phyloP scores from a whole-genome alignment of 768 basidiomycete genomes.

The Suillus alpinus region DNA sequence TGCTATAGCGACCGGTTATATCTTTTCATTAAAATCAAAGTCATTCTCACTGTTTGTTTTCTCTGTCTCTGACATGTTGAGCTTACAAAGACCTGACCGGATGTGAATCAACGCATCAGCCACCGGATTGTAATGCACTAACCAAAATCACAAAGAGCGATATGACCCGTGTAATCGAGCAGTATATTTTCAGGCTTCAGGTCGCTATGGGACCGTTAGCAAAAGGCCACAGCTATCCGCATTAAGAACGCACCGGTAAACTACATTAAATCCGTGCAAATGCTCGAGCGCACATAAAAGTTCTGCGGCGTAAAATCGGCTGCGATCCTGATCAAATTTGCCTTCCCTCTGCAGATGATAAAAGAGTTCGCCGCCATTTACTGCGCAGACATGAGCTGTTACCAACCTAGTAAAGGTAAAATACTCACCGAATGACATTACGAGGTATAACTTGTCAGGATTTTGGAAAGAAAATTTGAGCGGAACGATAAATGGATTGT shows the following conservation, averaged over 20 bases:
- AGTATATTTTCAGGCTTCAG: constrained; percentile 98
- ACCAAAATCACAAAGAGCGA: constrained; percentile 97
- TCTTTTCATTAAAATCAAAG: not conserved
- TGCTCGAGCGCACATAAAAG: constrained; percentile 93
- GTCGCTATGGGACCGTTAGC: constrained; percentile 51
- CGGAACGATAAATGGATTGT: constrained; percentile 98
- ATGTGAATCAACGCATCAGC: constrained; percentile 6
- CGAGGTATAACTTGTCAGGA: constrained; percentile 94
- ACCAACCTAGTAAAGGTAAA: no score
- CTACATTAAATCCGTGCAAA: constrained; percentile 95
- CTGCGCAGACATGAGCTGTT: constrained; percentile 33
- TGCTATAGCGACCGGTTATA: constrained; percentile 41
- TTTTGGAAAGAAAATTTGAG: constrained; percentile 99
- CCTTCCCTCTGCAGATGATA: constrained; percentile 97
- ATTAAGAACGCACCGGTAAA: constrained; percentile 71
- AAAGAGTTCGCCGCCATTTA: constrained; percentile 97
- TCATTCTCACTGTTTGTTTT: constrained; percentile 87
- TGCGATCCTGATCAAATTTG: constrained; percentile 90
- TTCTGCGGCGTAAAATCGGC: constrained; percentile 98
- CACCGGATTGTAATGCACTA: constrained; percentile 7
- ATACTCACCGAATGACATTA: constrained; percentile 87
- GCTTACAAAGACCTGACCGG: constrained; percentile 71
- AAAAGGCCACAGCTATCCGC: not conserved
- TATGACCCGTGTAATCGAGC: constrained; percentile 96
- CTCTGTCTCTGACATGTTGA: constrained; percentile 97